Evolutionary conservation across 164 flowering plant species (phyloP), one percentile per base, ranked within the genome.

Genomic region (Sextonia rubra): DNA sequence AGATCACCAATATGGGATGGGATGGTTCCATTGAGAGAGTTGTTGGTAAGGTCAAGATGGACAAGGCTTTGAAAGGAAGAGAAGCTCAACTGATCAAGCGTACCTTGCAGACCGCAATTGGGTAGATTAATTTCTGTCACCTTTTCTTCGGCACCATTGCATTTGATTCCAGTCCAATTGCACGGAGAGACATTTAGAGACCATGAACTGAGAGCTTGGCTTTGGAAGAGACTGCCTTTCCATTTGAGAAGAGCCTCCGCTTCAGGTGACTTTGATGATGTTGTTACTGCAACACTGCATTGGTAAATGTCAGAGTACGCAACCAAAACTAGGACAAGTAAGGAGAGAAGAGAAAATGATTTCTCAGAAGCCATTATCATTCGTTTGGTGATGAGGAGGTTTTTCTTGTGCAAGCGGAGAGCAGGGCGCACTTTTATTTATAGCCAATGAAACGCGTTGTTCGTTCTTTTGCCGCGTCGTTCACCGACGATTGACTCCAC

Each of bases 1-100:
- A 76, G 76, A 2, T 14, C 3, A 7, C 81, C 73, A 29, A 81
- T 74, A 3, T 26, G n/a, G 1, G 63, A 1, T 0, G 84, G 84
- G 18, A 81, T 77, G 2, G 70, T 9, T 18, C 80, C 80, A 9
- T 15, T 8, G 64, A 70, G 30, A 3, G 37, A 0, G 18, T 61
- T 71, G 23, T 2, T 1, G 4, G 56, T 64, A 15, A 80, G 76
- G 69, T 74, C 55, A 26, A 80, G 68, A 17, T 23, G 60, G 24
- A 65, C 64, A 8, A 80, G 79, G 67, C 68, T 65, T 4, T 70
- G 73, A n/a, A 79, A 76, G 22, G 75, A 66, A 32, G 79, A 76
- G 64, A 76, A 76, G 56, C 60, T 62, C 22, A 79, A 47, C 64
- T 48, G 12, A 18, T 73, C 20, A 18, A 79, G 72, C 6, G 64